Conservation (phyloP, 1,139 yeast genomes). For the Hansenula sp. region DNA sequence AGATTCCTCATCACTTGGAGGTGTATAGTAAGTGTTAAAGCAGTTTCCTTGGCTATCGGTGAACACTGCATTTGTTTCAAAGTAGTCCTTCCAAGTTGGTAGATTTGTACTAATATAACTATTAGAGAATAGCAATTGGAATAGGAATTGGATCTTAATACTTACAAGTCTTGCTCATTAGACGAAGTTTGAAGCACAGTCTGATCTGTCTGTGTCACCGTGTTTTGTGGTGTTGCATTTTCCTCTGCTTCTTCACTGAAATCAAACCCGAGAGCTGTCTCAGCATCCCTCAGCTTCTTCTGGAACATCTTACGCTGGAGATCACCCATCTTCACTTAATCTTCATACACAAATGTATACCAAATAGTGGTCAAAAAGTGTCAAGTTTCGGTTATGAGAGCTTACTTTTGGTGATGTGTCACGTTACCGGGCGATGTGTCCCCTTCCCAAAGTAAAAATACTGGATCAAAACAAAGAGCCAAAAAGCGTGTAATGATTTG, state of each 20-base stretch:
- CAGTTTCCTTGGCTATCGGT: conserved; percentile 22
- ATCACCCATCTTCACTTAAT: conserved; percentile 7
- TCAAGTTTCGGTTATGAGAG: neutral
- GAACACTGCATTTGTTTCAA: conserved; percentile 29
- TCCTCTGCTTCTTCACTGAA: conserved; percentile 29
- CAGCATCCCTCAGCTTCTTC: conserved; percentile 36
- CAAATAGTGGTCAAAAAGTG: neutral
- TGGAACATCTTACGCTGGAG: conserved; percentile 29
- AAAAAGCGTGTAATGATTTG: neutral
- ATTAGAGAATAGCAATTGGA: conserved; percentile 1
- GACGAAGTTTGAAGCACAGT: no score
- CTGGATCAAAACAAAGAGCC: neutral
- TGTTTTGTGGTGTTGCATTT: conserved; percentile 11
- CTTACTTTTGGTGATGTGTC: no score
- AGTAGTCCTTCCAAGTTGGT: conserved; percentile 38
- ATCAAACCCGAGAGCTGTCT: conserved; percentile 33
- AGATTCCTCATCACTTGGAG: conserved; percentile 40
- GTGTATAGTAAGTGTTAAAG: conserved; percentile 57
- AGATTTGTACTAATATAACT: conserved; percentile 5
- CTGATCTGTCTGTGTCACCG: no score
- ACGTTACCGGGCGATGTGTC: no score
- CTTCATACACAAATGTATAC: neutral
- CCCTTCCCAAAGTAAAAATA: no score
- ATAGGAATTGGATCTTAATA: neutral
- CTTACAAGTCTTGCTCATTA: no score